phyloP scores from a whole-genome alignment of 768 basidiomycete genomes.

The Tulasnella calospora region DNA sequence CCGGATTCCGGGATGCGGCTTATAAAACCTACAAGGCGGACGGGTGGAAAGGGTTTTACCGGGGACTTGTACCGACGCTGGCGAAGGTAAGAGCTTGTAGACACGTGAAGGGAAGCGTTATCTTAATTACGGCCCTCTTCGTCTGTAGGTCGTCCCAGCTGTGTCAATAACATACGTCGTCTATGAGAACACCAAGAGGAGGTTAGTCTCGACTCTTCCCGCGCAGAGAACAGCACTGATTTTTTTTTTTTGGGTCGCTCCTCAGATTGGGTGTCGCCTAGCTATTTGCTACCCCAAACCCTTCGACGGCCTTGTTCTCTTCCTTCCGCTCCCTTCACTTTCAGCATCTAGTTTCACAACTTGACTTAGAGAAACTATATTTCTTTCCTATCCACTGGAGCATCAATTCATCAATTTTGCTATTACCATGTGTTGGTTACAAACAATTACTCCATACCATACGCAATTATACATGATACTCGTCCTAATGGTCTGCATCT shows the following conservation, averaged over 20 bases:
- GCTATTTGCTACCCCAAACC: background rate
- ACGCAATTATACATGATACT: background rate
- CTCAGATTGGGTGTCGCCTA: constrained; percentile 9
- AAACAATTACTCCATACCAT: background rate
- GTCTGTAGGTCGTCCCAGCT: constrained; percentile 76
- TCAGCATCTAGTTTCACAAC: background rate
- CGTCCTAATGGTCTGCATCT: background rate
- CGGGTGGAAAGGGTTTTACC: constrained; percentile 92
- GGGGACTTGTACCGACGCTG: constrained; percentile 84
- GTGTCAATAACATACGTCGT: constrained; percentile 97
- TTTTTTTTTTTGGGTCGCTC: too few species aligned
- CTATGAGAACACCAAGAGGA: constrained; percentile 80
- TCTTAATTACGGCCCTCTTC: constrained; percentile 9
- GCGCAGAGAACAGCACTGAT: background rate
- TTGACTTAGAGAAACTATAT: background rate
- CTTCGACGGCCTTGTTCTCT: background rate
- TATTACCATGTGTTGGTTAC: background rate
- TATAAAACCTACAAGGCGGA: constrained; percentile 74
- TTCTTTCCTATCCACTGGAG: background rate
- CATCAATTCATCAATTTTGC: background rate
- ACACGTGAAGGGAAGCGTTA: constrained; percentile 14
- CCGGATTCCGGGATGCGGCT: constrained; percentile 80
- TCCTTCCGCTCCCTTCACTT: background rate
- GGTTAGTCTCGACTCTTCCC: constrained; percentile 36
- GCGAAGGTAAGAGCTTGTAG: constrained; percentile 60